A percentile compares a stretch with the other conserved stretches of the same genome.
Evolutionary conservation across 2,329 filamentous ascomycete species (phyloP).

Genomic region (Rugonectria rugulosa): DNA sequence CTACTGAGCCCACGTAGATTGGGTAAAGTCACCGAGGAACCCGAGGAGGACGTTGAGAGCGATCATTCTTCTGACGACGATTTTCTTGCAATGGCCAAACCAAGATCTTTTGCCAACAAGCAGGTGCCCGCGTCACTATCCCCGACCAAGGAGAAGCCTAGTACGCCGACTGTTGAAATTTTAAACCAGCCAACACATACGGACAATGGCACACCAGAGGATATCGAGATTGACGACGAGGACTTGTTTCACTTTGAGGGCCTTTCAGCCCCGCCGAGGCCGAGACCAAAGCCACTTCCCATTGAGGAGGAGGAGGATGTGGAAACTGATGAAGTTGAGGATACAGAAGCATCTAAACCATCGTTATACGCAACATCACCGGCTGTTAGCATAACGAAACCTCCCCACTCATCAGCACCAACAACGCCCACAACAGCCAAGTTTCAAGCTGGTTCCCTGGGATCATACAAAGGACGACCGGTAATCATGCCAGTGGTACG

Average conservation of each 20-base stretch:
- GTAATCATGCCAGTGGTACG: conserved; percentile 61
- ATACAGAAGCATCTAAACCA: conserved; percentile 31
- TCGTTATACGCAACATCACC: conserved; percentile 53
- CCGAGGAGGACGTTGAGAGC: conserved; percentile 35
- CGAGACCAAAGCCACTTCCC: conserved; percentile 34
- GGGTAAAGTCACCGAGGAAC: conserved; percentile 39
- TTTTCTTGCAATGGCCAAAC: conserved; percentile 50
- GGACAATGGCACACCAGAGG: conserved; percentile 3
- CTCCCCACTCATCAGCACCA: conserved; percentile 35
- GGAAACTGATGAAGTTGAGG: conserved; percentile 21
- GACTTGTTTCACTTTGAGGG: conserved; percentile 58
- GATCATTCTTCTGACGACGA: conserved; percentile 50
- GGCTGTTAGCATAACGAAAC: conserved; percentile 50
- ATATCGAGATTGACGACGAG: conserved; percentile 42
- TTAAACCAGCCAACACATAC: neutral
- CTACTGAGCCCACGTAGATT: conserved; percentile 29
- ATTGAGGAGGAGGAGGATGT: conserved; percentile 46
- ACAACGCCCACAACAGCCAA: conserved; percentile 44
- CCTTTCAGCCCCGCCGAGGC: conserved; percentile 40
- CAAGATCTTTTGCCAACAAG: conserved; percentile 42
- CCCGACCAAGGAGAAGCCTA: conserved; percentile 22
- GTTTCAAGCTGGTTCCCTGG: conserved; percentile 52
- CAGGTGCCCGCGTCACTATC: conserved; percentile 28
- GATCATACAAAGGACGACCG: conserved; percentile 63
- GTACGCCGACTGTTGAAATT: conserved; percentile 3